A percentile compares a stretch with the other conserved stretches of the same genome.
These are phyloP conservation scores for Persicaria maculosa DNA, from an alignment of 148 eudicot genomes.

Conservation along the genomic window DNA sequence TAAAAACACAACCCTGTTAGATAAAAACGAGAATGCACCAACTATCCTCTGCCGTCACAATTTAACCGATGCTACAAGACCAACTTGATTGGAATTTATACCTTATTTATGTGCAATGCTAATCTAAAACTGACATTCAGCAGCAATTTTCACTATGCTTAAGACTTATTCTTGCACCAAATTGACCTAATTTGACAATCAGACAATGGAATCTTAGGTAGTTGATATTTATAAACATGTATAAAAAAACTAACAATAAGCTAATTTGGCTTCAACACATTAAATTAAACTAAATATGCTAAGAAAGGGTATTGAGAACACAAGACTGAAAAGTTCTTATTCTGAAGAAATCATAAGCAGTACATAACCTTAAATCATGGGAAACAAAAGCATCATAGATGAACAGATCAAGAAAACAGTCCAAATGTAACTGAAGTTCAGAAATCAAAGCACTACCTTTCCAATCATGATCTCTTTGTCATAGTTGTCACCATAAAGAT, in stretches of 20 bases:
- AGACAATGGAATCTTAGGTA: background rate
- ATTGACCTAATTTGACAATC: background rate
- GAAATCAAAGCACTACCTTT: slow-evolving; percentile 19
- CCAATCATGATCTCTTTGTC: slow-evolving; percentile 46
- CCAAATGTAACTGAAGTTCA: background rate
- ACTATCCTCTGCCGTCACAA: background rate
- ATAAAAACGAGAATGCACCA: background rate
- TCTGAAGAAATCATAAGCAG: background rate
- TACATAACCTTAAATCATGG: background rate
- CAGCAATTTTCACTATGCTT: background rate
- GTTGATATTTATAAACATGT: background rate
- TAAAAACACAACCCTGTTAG: slow-evolving; percentile 7
- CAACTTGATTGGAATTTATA: background rate
- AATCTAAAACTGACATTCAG: background rate
- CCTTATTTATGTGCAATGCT: background rate
- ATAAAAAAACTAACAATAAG: background rate
- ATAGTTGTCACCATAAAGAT: slow-evolving; percentile 27
- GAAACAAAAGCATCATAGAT: background rate
- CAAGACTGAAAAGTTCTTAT: background rate
- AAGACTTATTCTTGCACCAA: background rate
- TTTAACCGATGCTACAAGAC: background rate
- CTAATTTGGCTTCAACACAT: background rate
- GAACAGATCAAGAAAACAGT: background rate
- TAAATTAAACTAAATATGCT: background rate
- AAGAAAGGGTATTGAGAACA: background rate